Conservation (phyloP, 2,329 filamentous ascomycete genomes). For the Basipetospora chlamydospora region DNA sequence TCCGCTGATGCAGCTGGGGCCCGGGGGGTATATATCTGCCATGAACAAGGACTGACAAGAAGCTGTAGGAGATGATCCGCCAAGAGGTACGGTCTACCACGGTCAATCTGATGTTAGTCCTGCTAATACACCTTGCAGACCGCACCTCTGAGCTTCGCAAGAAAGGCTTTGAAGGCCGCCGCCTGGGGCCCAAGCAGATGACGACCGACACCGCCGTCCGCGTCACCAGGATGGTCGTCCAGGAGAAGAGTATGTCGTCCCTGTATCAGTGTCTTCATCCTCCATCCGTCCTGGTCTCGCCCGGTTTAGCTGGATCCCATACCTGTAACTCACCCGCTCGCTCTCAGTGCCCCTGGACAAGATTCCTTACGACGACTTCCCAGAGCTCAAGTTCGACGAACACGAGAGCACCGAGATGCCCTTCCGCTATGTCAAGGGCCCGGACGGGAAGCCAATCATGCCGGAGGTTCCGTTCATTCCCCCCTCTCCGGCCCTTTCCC, state of each 20-base stretch:
- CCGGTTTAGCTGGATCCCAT: too few relatives aligned
- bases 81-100: conserved; percentile 50
- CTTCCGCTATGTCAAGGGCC: conserved; percentile 78
- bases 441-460: conserved; percentile 73
- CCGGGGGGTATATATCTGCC: conserved; percentile 5
- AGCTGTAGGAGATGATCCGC: conserved; percentile 70
- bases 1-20: too few relatives aligned
- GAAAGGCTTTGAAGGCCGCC: conserved; percentile 79
- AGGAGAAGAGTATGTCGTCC: conserved; percentile 58
- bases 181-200: conserved; percentile 90
- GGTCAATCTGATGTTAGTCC: too few relatives aligned
- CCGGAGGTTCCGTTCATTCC: conserved; percentile 62
- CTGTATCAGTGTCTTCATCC: neutral
- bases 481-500: neutral
- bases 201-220: conserved; percentile 94
- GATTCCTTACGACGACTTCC: conserved; percentile 73
- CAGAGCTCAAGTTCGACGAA: conserved; percentile 78
- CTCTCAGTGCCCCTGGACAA: conserved; percentile 51
- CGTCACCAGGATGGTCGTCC: conserved; percentile 78
- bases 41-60: neutral
- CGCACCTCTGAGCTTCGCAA: conserved; percentile 89
- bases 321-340: neutral
- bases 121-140: conserved; percentile 53
- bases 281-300: too few relatives aligned
- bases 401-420: conserved; percentile 96